These are phyloP conservation scores for Arabidopsis arenosa DNA, from an alignment of 345 rosid species.

Conservation along the genomic window DNA sequence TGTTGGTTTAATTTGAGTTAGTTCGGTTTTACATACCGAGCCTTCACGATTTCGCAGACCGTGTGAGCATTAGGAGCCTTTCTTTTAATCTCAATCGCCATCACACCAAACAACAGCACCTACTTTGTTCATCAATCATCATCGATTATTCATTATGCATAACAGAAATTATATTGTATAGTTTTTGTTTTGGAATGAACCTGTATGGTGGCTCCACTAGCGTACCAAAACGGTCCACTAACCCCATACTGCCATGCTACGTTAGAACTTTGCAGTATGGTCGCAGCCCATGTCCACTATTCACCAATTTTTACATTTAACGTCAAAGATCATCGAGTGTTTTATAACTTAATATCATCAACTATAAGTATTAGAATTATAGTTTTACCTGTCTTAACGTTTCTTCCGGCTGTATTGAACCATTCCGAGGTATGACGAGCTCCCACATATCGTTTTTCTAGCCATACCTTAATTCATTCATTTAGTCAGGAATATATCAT, in stretches of 20 bases:
- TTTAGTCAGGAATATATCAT: not conserved
- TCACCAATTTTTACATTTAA: not conserved
- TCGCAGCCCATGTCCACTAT: constrained; percentile 99
- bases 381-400: constrained; percentile 81
- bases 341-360: not conserved
- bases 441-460: constrained; percentile 89
- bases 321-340: not conserved
- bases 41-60: constrained; percentile 89
- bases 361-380: not conserved
- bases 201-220: constrained; percentile 96
- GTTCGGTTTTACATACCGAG: constrained; percentile 57
- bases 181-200: constrained; percentile 44
- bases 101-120: constrained; percentile 88
- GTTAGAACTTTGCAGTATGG: constrained; percentile 95
- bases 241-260: constrained; percentile 95
- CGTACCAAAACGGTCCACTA: constrained; percentile 98
- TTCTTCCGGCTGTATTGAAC: constrained; percentile 98
- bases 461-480: constrained; percentile 64
- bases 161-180: not conserved
- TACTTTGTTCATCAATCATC: constrained; percentile 33
- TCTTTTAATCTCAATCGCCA: constrained; percentile 96
- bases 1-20: no score
- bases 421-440: constrained; percentile 89
- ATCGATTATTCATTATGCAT: not conserved
- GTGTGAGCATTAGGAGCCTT: constrained; percentile 97